Conservation (phyloP, 116 monocot genomes). For the Cymodocea nodosa region DNA sequence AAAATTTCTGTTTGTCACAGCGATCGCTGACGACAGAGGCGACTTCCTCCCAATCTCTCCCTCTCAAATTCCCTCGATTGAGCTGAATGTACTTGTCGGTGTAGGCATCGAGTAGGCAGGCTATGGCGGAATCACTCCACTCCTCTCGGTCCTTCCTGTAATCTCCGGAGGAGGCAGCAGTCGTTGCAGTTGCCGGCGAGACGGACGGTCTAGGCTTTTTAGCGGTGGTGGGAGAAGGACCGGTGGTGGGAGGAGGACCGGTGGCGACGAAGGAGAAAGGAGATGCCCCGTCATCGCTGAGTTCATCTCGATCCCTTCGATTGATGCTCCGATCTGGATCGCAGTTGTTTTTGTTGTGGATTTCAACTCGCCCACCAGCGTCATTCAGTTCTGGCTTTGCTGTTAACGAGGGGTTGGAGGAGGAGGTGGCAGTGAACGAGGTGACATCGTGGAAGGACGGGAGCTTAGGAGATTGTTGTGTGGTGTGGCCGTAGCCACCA, state of each 20-base stretch:
- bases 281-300: slow-evolving; percentile 72
- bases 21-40: slow-evolving; percentile 72
- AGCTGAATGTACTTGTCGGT: slow-evolving; percentile 82
- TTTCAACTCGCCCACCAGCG: too few species aligned
- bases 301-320: slow-evolving; percentile 58
- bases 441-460: too few species aligned
- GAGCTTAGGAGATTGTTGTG: too few species aligned
- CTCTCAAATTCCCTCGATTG: slow-evolving; percentile 86
- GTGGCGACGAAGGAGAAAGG: slow-evolving; percentile 25
- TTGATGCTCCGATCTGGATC: slow-evolving; percentile 4
- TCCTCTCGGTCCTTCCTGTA: slow-evolving; percentile 97
- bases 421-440: background rate
- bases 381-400: too few species aligned
- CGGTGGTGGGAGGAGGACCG: background rate
- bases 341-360: too few species aligned
- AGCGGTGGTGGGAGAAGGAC: background rate
- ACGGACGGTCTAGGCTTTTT: slow-evolving; percentile 26
- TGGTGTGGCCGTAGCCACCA: too few species aligned
- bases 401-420: background rate
- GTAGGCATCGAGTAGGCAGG: slow-evolving; percentile 76
- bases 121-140: slow-evolving; percentile 94
- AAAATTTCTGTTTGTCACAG: slow-evolving; percentile 59
- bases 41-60: slow-evolving; percentile 99
- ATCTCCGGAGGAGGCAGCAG: slow-evolving; percentile 25
- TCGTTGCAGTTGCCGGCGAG: slow-evolving; percentile 3